Conservation (phyloP, 176 grass and related monocot genomes). For the Zea luxurians region DNA sequence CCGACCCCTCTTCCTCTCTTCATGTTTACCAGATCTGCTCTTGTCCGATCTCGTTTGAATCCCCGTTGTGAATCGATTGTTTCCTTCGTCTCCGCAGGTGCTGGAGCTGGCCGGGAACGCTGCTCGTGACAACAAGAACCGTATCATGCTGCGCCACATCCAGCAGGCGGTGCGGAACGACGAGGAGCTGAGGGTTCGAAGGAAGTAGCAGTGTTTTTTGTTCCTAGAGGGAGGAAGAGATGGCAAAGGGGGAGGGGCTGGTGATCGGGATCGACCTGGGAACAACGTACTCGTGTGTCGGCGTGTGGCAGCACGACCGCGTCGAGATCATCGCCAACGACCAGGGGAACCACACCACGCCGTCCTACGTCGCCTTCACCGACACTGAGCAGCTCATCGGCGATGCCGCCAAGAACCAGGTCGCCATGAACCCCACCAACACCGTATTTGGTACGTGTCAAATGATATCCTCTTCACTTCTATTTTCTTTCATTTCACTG, state of each 20-base stretch:
- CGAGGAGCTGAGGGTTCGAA: neutral
- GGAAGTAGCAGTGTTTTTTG: neutral
- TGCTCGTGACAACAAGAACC: no score
- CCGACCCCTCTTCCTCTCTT: no score
- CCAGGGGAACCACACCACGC: slow-evolving; percentile 77
- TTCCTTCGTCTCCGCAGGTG: no score
- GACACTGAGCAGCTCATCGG: slow-evolving; percentile 76
- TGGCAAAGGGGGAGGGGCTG: slow-evolving; percentile 20
- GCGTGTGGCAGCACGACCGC: slow-evolving; percentile 74
- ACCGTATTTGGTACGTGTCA: slow-evolving; percentile 74
- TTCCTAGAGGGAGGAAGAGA: neutral
- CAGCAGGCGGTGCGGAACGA: no score
- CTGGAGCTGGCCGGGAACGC: no score
- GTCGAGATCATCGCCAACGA: slow-evolving; percentile 84
- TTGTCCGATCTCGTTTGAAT: no score
- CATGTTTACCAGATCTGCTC: no score
- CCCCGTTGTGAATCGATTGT: no score
- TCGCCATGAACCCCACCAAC: slow-evolving; percentile 94
- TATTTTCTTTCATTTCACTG: no score
- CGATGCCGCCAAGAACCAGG: slow-evolving; percentile 90
- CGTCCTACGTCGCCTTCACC: slow-evolving; percentile 67
- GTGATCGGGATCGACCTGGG: slow-evolving; percentile 70
- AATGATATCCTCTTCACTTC: no score
- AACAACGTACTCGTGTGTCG: slow-evolving; percentile 74
- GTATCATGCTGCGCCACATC: no score